Evolutionary conservation across 306 rosid species (phyloP).

Genomic region (Vicia faba): DNA sequence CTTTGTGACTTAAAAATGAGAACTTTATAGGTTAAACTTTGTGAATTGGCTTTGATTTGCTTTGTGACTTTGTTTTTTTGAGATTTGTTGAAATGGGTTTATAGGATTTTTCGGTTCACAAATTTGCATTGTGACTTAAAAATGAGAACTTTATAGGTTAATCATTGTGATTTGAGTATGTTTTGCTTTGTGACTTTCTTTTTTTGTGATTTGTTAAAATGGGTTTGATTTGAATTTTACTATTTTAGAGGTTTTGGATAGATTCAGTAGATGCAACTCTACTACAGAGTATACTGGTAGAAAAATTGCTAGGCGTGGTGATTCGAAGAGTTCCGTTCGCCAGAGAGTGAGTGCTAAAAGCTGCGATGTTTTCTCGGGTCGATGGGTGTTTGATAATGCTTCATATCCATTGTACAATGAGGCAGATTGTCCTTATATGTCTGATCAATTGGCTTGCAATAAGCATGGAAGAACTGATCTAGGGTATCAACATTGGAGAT

Average conservation of each 20-base stretch:
- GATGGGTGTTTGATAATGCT: slow-evolving; percentile 82
- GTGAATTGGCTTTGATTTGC: no score
- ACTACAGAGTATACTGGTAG: slow-evolving; percentile 73
- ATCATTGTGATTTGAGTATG: slow-evolving; percentile 34
- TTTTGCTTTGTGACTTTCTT: slow-evolving; percentile 30
- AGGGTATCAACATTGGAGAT: slow-evolving; percentile 85
- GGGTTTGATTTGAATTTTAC: slow-evolving; percentile 31
- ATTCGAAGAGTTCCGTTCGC: slow-evolving; percentile 32
- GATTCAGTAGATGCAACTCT: slow-evolving; percentile 87
- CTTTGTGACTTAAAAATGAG: no score
- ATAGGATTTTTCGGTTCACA: background rate
- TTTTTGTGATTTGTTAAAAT: slow-evolving; percentile 33
- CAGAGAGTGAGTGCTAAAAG: slow-evolving; percentile 51
- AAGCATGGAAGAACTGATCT: slow-evolving; percentile 90
- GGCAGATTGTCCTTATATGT: slow-evolving; percentile 85
- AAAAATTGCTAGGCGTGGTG: slow-evolving; percentile 56
- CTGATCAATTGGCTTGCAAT: slow-evolving; percentile 96
- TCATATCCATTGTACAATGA: slow-evolving; percentile 81
- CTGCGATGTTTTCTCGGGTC: slow-evolving; percentile 84
- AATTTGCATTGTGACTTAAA: background rate
- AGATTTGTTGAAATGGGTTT: no score
- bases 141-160: slow-evolving; percentile 16
- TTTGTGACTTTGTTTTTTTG: no score
- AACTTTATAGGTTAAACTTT: no score
- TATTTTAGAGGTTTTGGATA: slow-evolving; percentile 69